Percentiles rank a stretch among this genome's conserved stretches.
These are phyloP conservation scores for Paraphoma sp. DNA, from an alignment of 2,329 filamentous ascomycete genomes.

Conservation along the genomic window DNA sequence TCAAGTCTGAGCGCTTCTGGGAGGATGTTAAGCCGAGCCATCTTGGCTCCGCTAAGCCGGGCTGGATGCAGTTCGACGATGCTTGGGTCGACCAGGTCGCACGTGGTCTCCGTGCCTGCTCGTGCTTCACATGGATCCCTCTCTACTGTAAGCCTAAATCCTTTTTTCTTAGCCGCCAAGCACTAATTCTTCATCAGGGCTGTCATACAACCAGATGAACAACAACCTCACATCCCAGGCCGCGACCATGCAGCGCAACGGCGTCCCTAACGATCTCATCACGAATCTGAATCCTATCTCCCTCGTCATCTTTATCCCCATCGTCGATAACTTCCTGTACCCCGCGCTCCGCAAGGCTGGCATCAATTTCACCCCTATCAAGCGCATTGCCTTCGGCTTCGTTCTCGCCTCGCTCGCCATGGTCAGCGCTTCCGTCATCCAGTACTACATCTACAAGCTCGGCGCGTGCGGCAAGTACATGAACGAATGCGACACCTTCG, in stretches of 20 bases:
- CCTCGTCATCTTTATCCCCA: conserved; percentile 62
- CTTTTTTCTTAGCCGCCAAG: background rate
- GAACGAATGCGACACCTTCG: conserved; percentile 59
- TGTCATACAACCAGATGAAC: conserved; percentile 62
- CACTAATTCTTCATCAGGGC: conserved; percentile 26
- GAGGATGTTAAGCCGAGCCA: conserved; percentile 72
- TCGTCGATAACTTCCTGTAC: conserved; percentile 61
- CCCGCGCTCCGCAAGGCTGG: conserved; percentile 55
- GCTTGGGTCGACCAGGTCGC: conserved; percentile 72
- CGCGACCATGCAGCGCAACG: conserved; percentile 59
- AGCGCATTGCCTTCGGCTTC: conserved; percentile 61
- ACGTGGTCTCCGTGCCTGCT: conserved; percentile 48
- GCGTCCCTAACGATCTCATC: conserved; percentile 63
- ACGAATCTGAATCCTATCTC: conserved; percentile 62
- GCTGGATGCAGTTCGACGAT: conserved; percentile 84
- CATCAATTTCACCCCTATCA: conserved; percentile 61
- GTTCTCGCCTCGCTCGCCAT: conserved; percentile 56
- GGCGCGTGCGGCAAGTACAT: conserved; percentile 67
- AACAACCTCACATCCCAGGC: conserved; percentile 64
- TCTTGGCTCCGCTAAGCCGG: conserved; percentile 63
- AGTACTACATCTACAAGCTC: conserved; percentile 68
- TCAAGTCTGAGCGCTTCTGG: conserved; percentile 68
- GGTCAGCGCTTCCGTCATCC: conserved; percentile 58
- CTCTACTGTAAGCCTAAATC: conserved; percentile 40
- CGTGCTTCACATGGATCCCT: conserved; percentile 61